These are phyloP conservation scores for Typha latifolia DNA, from an alignment of 176 grass and related monocot genomes.

Conservation along the genomic window DNA sequence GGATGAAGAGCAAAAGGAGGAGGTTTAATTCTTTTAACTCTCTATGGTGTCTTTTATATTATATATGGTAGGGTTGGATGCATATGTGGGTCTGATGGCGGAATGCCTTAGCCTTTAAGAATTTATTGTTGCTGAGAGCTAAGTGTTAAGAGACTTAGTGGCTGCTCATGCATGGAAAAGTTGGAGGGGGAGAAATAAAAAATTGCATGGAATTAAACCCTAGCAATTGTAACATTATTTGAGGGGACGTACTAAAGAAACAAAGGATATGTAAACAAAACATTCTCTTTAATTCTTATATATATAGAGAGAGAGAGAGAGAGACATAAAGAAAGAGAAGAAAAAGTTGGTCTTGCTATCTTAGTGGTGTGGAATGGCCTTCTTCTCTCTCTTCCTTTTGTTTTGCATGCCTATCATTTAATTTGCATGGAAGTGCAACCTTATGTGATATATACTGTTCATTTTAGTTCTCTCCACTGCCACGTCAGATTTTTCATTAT, in stretches of 20 bases:
- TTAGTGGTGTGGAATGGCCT: neutral
- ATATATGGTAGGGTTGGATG: conserved; percentile 11
- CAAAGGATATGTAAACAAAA: conserved; percentile 7
- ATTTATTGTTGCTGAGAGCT: conserved; percentile 33
- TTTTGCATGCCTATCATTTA: neutral
- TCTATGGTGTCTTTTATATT: conserved; percentile 20
- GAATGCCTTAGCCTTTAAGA: conserved; percentile 35
- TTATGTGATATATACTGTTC: neutral
- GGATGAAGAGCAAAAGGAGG: neutral
- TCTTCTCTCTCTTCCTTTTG: neutral
- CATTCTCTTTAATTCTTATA: neutral
- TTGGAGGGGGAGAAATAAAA: conserved; percentile 20
- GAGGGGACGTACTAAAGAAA: conserved; percentile 25
- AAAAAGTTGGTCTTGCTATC: neutral
- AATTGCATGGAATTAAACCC: conserved; percentile 26
- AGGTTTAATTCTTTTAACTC: conserved; percentile 6
- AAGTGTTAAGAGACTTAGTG: conserved; percentile 13
- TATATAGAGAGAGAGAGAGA: neutral
- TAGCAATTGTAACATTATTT: conserved; percentile 10
- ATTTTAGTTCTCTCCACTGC: neutral
- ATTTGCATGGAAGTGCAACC: conserved; percentile 2
- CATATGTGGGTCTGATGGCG: neutral
- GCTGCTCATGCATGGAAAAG: conserved; percentile 22
- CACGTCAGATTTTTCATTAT: neutral
- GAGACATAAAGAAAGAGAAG: neutral